Evolutionary conservation across 2,329 filamentous ascomycete genomes (phyloP).

Genomic region (Macrophomina pseudophaseolina): DNA sequence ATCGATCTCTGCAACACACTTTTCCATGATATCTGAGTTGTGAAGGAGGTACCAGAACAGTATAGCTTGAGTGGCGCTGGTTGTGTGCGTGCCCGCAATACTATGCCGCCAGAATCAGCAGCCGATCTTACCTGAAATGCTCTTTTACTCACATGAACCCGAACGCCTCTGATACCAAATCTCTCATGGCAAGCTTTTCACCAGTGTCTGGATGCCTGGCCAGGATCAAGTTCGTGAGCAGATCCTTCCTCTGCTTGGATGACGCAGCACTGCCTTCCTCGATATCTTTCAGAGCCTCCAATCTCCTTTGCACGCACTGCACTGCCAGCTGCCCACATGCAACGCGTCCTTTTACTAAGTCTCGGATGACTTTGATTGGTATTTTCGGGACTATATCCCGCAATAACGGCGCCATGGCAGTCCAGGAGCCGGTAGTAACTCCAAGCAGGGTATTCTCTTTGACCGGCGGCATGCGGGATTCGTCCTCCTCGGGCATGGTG

Average conservation of each 20-base stretch:
- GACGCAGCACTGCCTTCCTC: not conserved
- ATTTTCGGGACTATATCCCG: too few species aligned
- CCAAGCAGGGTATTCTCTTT: too few species aligned
- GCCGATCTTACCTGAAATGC: too few species aligned
- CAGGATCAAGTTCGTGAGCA: conserved; percentile 45
- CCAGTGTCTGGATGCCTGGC: conserved; percentile 46
- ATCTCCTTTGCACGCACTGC: not conserved
- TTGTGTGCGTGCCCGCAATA: conserved; percentile 45
- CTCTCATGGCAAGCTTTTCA: conserved; percentile 34
- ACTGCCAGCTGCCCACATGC: too few species aligned
- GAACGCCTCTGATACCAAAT: conserved; percentile 46
- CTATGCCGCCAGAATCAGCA: not conserved
- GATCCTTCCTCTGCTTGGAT: conserved; percentile 36
- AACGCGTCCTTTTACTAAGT: too few species aligned
- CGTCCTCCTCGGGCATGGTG: too few species aligned
- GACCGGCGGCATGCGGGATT: too few species aligned
- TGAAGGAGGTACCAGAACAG: conserved; percentile 43
- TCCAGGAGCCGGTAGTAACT: too few species aligned
- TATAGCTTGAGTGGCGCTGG: conserved; percentile 37
- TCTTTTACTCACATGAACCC: conserved; percentile 36
- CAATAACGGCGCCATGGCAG: too few species aligned
- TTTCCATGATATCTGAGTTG: conserved; percentile 33
- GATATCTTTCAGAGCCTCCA: not conserved
- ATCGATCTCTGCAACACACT: conserved; percentile 34
- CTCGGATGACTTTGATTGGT: too few species aligned